Percentiles rank a stretch among this genome's conserved stretches.
phyloP scores from a whole-genome alignment of 352 stramenopile genomes.

The Albugo laibachii region DNA sequence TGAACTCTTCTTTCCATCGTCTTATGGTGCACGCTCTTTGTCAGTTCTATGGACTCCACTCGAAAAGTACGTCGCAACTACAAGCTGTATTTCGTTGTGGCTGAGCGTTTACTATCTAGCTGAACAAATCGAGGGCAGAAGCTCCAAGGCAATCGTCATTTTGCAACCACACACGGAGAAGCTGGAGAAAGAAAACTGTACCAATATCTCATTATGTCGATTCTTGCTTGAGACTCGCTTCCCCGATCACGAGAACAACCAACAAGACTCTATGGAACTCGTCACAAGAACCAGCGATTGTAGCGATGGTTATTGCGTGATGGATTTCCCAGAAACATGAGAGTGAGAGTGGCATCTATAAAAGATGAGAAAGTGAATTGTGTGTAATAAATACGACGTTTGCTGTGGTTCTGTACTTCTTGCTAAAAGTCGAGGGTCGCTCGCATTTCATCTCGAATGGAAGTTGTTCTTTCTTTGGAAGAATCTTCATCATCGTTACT shows the following conservation, averaged over 20 bases:
- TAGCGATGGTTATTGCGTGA: constrained; percentile 56
- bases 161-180: constrained; percentile 36
- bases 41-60: constrained; percentile 74
- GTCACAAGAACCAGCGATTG: constrained; percentile 60
- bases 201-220: constrained; percentile 27
- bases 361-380: too few relatives aligned
- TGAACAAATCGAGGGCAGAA: constrained; percentile 38
- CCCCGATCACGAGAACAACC: constrained; percentile 3
- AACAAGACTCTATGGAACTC: constrained; percentile 25
- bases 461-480: too few relatives aligned
- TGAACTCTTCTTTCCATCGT: constrained; percentile 71
- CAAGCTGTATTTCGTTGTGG: too few relatives aligned
- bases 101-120: constrained; percentile 12
- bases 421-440: too few relatives aligned
- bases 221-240: constrained; percentile 61
- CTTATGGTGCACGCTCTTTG: constrained; percentile 75
- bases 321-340: constrained; percentile 50
- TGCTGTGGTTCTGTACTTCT: too few relatives aligned
- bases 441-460: too few relatives aligned
- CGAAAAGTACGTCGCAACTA: constrained; percentile 31
- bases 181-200: constrained; percentile 14
- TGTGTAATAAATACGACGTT: too few relatives aligned
- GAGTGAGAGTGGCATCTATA: background rate
- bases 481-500: too few relatives aligned
- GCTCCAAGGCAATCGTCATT: constrained; percentile 70